These are phyloP conservation scores for Chlorella vulgaris DNA, from an alignment of 139 green algal genomes.

Conservation along the genomic window DNA sequence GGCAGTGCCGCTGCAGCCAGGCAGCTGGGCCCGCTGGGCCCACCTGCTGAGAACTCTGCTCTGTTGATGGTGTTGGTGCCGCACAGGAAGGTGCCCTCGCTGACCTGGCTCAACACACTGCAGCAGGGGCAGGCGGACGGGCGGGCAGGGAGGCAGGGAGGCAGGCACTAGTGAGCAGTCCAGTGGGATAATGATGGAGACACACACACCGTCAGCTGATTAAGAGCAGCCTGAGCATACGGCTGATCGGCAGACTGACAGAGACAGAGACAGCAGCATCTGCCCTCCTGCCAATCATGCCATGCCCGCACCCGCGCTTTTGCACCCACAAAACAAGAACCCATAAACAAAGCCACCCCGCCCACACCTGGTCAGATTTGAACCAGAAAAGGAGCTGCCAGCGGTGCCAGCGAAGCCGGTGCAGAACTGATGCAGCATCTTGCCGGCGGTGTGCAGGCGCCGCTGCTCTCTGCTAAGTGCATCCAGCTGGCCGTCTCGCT, in stretches of 20 bases:
- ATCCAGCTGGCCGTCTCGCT: slow-evolving; percentile 9
- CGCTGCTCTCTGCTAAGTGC: slow-evolving; percentile 2
- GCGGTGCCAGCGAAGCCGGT: neutral
- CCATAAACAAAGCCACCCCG: too few relatives aligned
- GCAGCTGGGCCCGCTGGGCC: neutral
- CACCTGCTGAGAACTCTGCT: slow-evolving; percentile 10
- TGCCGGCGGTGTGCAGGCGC: slow-evolving; percentile 10
- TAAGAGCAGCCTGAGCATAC: too few relatives aligned
- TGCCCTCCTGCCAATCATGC: too few relatives aligned
- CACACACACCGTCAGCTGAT: too few relatives aligned
- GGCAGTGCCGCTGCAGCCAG: neutral
- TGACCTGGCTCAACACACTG: slow-evolving; percentile 33
- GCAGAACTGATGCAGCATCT: slow-evolving; percentile 28
- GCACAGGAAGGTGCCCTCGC: slow-evolving; percentile 36
- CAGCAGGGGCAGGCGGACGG: neutral
- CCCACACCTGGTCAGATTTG: slow-evolving; percentile 9
- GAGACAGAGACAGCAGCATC: too few relatives aligned
- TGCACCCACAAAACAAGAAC: too few relatives aligned
- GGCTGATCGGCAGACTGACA: too few relatives aligned
- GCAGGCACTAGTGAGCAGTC: neutral
- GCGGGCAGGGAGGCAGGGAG: neutral
- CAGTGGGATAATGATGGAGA: neutral
- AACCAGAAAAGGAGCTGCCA: neutral
- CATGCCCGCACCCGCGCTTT: too few relatives aligned
- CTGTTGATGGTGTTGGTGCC: slow-evolving; percentile 8